These are phyloP conservation scores for Candida montana DNA, from an alignment of 805 yeast species.

Conservation along the genomic window DNA sequence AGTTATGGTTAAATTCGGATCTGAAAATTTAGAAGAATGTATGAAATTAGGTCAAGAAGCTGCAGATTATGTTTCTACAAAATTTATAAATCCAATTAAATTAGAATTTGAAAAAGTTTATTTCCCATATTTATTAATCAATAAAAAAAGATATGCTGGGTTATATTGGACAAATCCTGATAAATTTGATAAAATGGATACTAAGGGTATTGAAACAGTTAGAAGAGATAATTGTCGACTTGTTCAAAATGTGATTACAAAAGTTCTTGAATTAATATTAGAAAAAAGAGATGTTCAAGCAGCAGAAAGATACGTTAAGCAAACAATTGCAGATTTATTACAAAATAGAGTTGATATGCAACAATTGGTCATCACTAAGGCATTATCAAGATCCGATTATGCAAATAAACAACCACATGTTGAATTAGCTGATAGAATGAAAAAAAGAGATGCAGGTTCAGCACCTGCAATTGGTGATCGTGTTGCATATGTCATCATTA, in stretches of 20 bases:
- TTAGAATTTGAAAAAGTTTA: conserved; percentile 96
- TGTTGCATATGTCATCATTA: conserved; percentile 92
- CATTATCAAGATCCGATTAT: conserved; percentile 78
- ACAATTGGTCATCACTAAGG: conserved; percentile 89
- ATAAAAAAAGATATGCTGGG: conserved; percentile 97
- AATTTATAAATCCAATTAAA: conserved; percentile 82
- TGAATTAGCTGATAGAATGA: conserved; percentile 92
- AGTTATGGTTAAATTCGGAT: conserved; percentile 97
- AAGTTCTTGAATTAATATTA: conserved; percentile 76
- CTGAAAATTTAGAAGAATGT: conserved; percentile 68
- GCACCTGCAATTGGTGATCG: conserved; percentile 98
- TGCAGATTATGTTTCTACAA: conserved; percentile 76
- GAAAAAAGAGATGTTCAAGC: conserved; percentile 83
- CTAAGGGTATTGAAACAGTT: conserved; percentile 97
- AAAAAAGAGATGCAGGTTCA: conserved; percentile 92
- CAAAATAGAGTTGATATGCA: conserved; percentile 92
- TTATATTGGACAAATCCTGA: conserved; percentile 90
- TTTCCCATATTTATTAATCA: conserved; percentile 88
- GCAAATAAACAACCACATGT: conserved; percentile 97
- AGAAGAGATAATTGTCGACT: conserved; percentile 95
- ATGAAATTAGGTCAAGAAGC: conserved; percentile 95
- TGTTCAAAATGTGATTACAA: conserved; percentile 91
- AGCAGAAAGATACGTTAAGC: conserved; percentile 81
- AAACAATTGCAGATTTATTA: conserved; percentile 80
- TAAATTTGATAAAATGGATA: conserved; percentile 95